These are phyloP conservation scores for Tuber melanosporum DNA, from an alignment of 495 filamentous ascomycete genomes.

Conservation along the genomic window DNA sequence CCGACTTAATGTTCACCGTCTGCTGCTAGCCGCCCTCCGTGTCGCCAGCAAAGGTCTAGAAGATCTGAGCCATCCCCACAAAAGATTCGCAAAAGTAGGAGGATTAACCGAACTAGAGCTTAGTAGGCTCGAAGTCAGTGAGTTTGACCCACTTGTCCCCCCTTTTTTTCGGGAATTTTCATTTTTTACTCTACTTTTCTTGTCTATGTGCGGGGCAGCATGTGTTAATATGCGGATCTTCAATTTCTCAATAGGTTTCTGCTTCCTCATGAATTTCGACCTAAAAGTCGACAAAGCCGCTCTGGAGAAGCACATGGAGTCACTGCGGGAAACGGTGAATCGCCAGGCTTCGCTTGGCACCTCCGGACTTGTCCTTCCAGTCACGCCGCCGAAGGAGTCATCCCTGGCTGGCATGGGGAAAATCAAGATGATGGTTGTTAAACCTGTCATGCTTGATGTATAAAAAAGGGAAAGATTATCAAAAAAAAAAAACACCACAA, in stretches of 20 bases:
- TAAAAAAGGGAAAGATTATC: slow-evolving; percentile 34
- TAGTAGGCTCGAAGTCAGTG: slow-evolving; percentile 72
- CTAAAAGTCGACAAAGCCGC: slow-evolving; percentile 61
- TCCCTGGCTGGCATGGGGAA: slow-evolving; percentile 40
- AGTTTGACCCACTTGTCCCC: slow-evolving; percentile 27
- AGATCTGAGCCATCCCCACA: slow-evolving; percentile 78
- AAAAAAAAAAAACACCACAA: slow-evolving; percentile 23
- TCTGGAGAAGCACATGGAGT: slow-evolving; percentile 53
- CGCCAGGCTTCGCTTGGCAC: slow-evolving; percentile 38
- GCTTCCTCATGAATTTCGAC: slow-evolving; percentile 76
- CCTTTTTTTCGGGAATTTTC: slow-evolving; percentile 52
- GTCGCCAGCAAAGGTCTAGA: slow-evolving; percentile 91
- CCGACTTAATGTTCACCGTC: slow-evolving; percentile 73
- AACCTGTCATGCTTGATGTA: slow-evolving; percentile 43
- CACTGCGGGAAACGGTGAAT: slow-evolving; percentile 43
- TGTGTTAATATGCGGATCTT: not conserved
- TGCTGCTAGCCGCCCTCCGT: slow-evolving; percentile 73
- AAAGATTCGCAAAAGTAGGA: slow-evolving; percentile 77
- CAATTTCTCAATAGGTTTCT: slow-evolving; percentile 51
- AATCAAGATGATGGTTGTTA: slow-evolving; percentile 37
- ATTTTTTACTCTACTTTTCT: slow-evolving; percentile 52
- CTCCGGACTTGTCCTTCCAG: slow-evolving; percentile 41
- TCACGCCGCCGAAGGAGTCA: slow-evolving; percentile 37
- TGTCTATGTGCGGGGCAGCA: not conserved
- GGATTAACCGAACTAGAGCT: slow-evolving; percentile 77